Conservation (phyloP, 768 basidiomycete genomes). For the Suillus plorans region DNA sequence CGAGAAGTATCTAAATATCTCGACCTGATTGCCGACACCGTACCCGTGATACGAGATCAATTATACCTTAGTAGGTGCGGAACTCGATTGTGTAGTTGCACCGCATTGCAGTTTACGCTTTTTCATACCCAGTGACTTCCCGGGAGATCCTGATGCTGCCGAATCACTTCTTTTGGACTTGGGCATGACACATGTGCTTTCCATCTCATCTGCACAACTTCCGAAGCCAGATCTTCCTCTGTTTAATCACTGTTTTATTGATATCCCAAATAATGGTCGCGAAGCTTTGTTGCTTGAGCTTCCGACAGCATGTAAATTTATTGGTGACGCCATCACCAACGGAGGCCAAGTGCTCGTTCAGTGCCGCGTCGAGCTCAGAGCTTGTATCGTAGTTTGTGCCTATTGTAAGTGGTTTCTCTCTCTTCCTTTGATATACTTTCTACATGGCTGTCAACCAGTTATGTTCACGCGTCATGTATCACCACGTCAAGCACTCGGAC, state of each 20-base stretch:
- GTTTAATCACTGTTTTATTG: constrained; percentile 42
- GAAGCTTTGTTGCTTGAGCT: constrained; percentile 46
- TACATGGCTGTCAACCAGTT: constrained; percentile 32
- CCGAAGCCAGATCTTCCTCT: constrained; percentile 30
- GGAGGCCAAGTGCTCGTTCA: constrained; percentile 54
- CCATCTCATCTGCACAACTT: constrained; percentile 52
- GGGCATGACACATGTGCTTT: constrained; percentile 53
- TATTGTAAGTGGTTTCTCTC: constrained; percentile 40
- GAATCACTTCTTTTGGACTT: constrained; percentile 50
- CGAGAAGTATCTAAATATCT: constrained; percentile 55
- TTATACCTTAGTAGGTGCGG: constrained; percentile 52
- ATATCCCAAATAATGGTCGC: constrained; percentile 37
- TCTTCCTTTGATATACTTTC: background rate
- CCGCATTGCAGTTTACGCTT: background rate
- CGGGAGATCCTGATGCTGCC: constrained; percentile 48
- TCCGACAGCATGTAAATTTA: constrained; percentile 44
- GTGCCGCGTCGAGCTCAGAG: constrained; percentile 51
- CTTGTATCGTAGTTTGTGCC: constrained; percentile 52
- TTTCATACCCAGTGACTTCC: constrained; percentile 48
- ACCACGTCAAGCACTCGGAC: constrained; percentile 37
- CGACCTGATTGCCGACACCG: constrained; percentile 50
- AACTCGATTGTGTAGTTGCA: background rate
- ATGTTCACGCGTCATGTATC: constrained; percentile 43
- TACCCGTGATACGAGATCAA: constrained; percentile 47
- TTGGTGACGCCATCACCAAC: constrained; percentile 39